Conservation (phyloP, 116 monocot genomes). For the Posidonia oceanica region DNA sequence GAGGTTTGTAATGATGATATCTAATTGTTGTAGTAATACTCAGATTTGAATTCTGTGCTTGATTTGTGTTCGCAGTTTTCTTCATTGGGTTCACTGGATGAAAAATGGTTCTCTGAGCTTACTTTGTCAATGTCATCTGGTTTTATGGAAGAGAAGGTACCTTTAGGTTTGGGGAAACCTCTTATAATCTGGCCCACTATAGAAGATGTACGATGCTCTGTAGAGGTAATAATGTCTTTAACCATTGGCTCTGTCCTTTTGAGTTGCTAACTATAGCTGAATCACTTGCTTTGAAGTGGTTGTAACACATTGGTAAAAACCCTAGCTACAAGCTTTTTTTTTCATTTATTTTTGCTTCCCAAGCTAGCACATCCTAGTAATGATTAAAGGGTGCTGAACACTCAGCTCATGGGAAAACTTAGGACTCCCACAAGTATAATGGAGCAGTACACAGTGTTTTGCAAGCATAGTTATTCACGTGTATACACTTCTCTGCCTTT, state of each 20-base stretch:
- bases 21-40: too few species aligned
- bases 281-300: too few species aligned
- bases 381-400: too few species aligned
- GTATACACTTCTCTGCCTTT: too few species aligned
- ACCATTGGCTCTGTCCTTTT: not conserved
- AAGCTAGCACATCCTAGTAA: too few species aligned
- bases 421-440: too few species aligned
- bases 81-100: constrained; percentile 90
- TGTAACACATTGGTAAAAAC: not conserved
- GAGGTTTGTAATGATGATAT: too few species aligned
- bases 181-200: constrained; percentile 90
- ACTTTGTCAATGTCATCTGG: constrained; percentile 68
- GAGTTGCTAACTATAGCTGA: not conserved
- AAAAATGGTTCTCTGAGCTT: constrained; percentile 87
- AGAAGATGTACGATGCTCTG: constrained; percentile 87
- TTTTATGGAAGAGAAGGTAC: constrained; percentile 40
- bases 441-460: too few species aligned
- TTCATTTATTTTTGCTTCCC: not conserved
- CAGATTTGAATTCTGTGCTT: not conserved
- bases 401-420: too few species aligned
- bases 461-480: too few species aligned
- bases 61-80: constrained; percentile 56
- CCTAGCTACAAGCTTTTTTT: not conserved
- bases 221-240: constrained; percentile 47
- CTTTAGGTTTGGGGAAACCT: constrained; percentile 66